Evolutionary conservation across 2,329 filamentous ascomycete genomes (phyloP), one percentile per base, ranked within the genome.

Genomic region (Fusarium sp.): DNA sequence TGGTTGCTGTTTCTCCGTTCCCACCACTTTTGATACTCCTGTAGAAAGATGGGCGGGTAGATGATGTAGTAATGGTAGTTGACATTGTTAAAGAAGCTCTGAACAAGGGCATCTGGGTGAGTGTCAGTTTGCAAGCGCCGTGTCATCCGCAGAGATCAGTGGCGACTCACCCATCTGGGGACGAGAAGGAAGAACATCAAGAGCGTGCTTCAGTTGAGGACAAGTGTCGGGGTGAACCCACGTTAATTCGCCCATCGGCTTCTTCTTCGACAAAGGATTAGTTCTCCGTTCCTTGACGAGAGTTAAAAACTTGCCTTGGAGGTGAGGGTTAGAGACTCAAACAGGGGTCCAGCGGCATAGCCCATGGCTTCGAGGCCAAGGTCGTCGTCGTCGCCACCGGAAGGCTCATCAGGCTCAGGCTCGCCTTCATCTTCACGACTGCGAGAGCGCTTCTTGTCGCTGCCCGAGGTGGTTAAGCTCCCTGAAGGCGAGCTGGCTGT

Each of bases 31-130:
- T 79, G 73, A 58, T 84, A 83, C 33, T 83, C 82, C 56, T 80
- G 77, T 4, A 82, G 65, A 50, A 84, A 84, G 6, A 72, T 73
- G 0, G 79, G 72, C 0, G 82, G 80, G 59, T 84, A 82, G 48
- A 83, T 77, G 61, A 83, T 82, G 71, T 83, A 83, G 77, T 82
- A 82, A 58, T 83, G 82, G 37, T 78, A 83, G 62, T 84, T 84
- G 68, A 82, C 80, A 24, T 78, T 77, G 60, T 78, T 76, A 24
- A 84, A 74, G 58, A 83, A 84, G 71, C 81, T 82, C 39, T 83
- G 79, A 6, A 84, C 79, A 16, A 84, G 76, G 2, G 76, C 73
- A 64, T 84, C 82, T 84, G 8, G 20, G 1, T 9, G 35, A 14
- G 13, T 5, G 29, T 76, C 11, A 76, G 68, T n/a, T 11, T 24